Base-by-base conservation (phyloP, 176 grass and related monocot species). In the Oropetium thomaeum region DNA sequence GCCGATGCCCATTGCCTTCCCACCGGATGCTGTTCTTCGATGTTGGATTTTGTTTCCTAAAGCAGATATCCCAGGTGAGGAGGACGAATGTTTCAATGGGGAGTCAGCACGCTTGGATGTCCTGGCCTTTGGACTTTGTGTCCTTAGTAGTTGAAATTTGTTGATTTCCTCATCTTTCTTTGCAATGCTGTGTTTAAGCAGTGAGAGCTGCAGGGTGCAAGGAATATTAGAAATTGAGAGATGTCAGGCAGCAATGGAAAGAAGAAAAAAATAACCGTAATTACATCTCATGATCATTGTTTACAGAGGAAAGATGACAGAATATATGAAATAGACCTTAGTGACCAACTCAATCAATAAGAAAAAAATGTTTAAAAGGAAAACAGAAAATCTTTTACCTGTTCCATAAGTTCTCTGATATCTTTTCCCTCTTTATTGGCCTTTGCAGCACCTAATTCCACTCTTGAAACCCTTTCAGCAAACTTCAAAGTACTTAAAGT, bases 401-500 rank as follows among this genome's bases (percentile, higher is more conserved):
- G 85, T 75, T 91, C 88, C 76, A 68, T 91, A 49, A 86, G 73
- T 53, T 90, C 88, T 84, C 53, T 88, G 39, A 89, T 84, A 80
- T 95, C 76, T 73, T 83, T 86, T 38, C 85, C 84, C 78, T 95
- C 92, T 86, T 95, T 95, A 51, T 95, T 89, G 14, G 44, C 77
- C 80, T 81, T 82, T 54, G 88, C 88, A 61, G 59, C 70, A 81
- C 92, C 92, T 41, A 95, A 40, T 65, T 95, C 92, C 67, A 95
- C 88, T 71, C 85, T 86, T 25, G 92, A 89, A 39, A 95, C 92
- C 34, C 92, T 95, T 77, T 91, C 88, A 53, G 92, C 92, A 70
- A 95, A 95, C 83, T 90, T 95, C 33, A 95, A 77, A 84, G 92
- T 95, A 77, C 92, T 91, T 81, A 91, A 33, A 65, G 79, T 89